Conservation (phyloP, 2,329 filamentous ascomycete genomes). For the Leptographium procerum region DNA sequence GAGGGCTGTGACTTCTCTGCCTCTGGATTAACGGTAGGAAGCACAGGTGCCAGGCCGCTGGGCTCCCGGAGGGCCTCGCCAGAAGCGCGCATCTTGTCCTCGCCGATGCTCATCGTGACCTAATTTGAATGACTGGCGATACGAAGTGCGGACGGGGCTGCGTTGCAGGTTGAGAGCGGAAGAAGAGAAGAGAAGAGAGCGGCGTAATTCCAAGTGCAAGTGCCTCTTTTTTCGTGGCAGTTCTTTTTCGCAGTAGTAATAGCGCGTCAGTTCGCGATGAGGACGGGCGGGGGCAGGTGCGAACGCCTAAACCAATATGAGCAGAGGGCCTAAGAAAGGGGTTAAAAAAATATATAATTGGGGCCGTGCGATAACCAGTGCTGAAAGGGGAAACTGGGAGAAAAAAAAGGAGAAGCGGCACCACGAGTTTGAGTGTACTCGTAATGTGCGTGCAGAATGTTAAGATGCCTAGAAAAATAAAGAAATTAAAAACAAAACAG, state of each 20-base stretch:
- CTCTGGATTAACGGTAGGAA: constrained; percentile 72
- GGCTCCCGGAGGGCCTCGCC: constrained; percentile 58
- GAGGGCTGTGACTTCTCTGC: constrained; percentile 58
- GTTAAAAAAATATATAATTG: background rate
- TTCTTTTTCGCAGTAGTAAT: background rate
- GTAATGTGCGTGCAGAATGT: background rate
- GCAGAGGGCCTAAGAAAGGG: background rate
- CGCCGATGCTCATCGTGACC: constrained; percentile 43
- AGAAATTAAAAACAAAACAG: background rate
- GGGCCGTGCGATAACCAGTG: background rate
- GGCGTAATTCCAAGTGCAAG: background rate
- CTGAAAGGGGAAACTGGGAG: background rate
- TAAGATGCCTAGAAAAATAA: background rate
- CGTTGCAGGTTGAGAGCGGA: background rate
- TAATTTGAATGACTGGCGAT: background rate
- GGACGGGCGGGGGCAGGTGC: background rate
- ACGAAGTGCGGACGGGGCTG: background rate
- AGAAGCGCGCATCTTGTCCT: constrained; percentile 76
- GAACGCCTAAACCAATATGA: background rate
- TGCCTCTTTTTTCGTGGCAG: background rate
- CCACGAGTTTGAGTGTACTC: background rate
- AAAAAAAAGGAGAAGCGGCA: background rate
- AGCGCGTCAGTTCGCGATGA: constrained; percentile 2
- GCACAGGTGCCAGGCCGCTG: constrained; percentile 35
- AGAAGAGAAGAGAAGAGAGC: background rate